These are phyloP conservation scores for Mortierella claussenii DNA, from an alignment of 192 early-diverging fungal species.

Conservation along the genomic window DNA sequence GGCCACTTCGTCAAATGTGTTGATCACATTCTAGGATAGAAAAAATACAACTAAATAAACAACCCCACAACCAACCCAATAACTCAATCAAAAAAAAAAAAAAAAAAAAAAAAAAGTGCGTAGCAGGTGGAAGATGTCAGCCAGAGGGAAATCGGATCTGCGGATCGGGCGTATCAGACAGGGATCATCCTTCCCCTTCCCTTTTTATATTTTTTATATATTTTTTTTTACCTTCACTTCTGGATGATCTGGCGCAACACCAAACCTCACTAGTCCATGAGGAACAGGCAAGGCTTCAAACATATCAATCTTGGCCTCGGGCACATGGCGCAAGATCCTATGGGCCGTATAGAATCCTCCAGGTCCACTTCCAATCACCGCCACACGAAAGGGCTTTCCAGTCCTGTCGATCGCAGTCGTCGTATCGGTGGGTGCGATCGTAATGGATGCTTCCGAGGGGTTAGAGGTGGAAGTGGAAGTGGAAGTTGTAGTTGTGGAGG, in stretches of 20 bases:
- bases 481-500: too few relatives aligned
- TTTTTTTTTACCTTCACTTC: constrained; percentile 85
- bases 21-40: constrained; percentile 77
- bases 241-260: constrained; percentile 96
- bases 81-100: background rate
- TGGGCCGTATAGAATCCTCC: constrained; percentile 95
- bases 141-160: background rate
- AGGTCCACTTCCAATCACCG: constrained; percentile 82
- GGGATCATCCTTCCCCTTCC: constrained; percentile 13
- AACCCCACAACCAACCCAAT: too few relatives aligned
- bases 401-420: too few relatives aligned
- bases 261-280: constrained; percentile 91
- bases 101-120: background rate
- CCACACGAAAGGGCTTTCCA: constrained; percentile 59
- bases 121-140: background rate
- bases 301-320: constrained; percentile 77
- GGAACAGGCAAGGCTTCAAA: constrained; percentile 88
- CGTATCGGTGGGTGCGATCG: too few relatives aligned
- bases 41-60: too few relatives aligned
- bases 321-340: constrained; percentile 72
- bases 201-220: background rate
- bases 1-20: constrained; percentile 86
- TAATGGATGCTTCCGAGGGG: background rate
- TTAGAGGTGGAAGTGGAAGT: background rate
- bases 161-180: too few relatives aligned